These are phyloP conservation scores for Ceratobasidium sp. DNA, from an alignment of 1,284 basidiomycete genomes.

Conservation along the genomic window DNA sequence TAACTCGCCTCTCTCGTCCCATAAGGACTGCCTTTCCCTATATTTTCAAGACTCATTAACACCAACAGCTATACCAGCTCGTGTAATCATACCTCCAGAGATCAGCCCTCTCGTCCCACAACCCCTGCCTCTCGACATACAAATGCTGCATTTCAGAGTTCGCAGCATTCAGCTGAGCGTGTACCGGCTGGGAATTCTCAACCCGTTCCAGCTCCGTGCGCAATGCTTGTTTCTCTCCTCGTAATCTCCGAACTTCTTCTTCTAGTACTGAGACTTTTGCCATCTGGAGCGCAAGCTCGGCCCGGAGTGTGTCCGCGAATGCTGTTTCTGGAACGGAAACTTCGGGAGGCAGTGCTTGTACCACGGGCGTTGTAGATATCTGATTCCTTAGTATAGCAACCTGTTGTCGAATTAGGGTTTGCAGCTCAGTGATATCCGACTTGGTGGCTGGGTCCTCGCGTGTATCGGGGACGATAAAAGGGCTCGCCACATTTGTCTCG, in stretches of 20 bases:
- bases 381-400: background rate
- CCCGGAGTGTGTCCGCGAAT: constrained; percentile 25
- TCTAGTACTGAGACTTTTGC: constrained; percentile 32
- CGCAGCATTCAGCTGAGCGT: constrained; percentile 1
- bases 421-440: constrained; percentile 22
- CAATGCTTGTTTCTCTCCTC: constrained; percentile 20
- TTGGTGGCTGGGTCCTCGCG: constrained; percentile 12
- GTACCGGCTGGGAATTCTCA: background rate
- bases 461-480: background rate
- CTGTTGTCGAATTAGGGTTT: constrained; percentile 6
- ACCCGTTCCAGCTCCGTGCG: constrained; percentile 15
- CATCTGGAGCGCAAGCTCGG: constrained; percentile 34
- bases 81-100: constrained; percentile 9
- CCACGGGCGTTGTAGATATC: background rate
- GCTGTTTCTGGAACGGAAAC: background rate
- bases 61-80: background rate
- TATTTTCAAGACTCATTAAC: background rate
- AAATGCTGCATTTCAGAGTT: constrained; percentile 12
- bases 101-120: constrained; percentile 38
- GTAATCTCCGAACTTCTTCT: constrained; percentile 23
- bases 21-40: constrained; percentile 27
- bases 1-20: constrained; percentile 18
- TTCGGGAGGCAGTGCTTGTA: background rate
- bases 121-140: constrained; percentile 32
- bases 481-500: background rate